Percentiles rank a stretch among this genome's conserved stretches.
Evolutionary conservation across 1,139 yeast species (phyloP).

Genomic region (Candida frijolesensis): DNA sequence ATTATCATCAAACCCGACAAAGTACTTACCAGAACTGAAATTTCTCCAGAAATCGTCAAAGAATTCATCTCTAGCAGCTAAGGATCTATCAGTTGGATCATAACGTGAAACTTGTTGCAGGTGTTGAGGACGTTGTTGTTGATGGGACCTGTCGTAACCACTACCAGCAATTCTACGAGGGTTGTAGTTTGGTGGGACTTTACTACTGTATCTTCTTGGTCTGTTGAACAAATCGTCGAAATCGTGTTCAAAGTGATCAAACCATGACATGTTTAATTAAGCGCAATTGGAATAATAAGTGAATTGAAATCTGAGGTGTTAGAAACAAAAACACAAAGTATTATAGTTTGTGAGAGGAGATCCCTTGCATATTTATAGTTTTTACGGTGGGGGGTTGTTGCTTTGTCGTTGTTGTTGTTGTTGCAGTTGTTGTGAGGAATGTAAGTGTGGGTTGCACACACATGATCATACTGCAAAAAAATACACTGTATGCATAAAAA

Average conservation of each 20-base stretch:
- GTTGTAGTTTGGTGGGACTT: conserved; percentile 14
- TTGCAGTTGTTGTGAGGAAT: neutral
- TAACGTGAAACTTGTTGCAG: neutral
- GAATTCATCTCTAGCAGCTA: conserved; percentile 5
- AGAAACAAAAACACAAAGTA: no score
- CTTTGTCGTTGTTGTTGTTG: neutral
- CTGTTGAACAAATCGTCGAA: conserved; percentile 17
- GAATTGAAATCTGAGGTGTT: no score
- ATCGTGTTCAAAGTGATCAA: conserved; percentile 13
- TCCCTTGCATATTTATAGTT: no score
- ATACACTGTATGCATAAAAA: neutral
- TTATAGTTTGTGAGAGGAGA: no score
- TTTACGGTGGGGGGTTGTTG: neutral
- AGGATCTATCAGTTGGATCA: neutral
- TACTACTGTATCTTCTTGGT: conserved; percentile 16
- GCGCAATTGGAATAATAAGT: no score
- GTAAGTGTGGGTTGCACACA: neutral
- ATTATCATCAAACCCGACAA: conserved; percentile 22
- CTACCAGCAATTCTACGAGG: conserved; percentile 12
- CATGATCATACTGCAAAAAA: conserved; percentile 7
- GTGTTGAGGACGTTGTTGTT: neutral
- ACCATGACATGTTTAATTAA: conserved; percentile 7
- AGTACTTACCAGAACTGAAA: conserved; percentile 16
- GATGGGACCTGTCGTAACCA: neutral
- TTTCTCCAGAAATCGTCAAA: conserved; percentile 17